Conservation (phyloP, 2,329 filamentous ascomycete genomes). For the Nothopassalora personata region DNA sequence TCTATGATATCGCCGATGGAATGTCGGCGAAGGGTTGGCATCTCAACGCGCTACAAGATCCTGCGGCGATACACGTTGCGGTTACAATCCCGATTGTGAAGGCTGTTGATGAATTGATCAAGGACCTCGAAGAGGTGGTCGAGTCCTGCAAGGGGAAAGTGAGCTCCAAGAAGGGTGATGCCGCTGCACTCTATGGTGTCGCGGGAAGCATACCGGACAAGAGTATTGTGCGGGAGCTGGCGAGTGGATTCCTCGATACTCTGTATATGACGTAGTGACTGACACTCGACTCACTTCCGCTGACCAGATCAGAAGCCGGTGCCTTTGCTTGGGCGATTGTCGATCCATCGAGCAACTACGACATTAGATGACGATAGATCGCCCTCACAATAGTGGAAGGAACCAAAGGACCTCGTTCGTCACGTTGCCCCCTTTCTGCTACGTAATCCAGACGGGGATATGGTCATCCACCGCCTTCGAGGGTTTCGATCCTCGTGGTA, state of each 20-base stretch:
- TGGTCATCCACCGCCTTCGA: no score
- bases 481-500: no score
- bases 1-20: conserved; percentile 89
- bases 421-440: no score
- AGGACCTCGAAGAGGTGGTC: conserved; percentile 58
- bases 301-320: no score
- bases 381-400: no score
- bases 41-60: conserved; percentile 86
- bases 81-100: conserved; percentile 82
- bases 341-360: no score
- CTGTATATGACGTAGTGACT: conserved; percentile 39
- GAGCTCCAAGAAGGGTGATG: conserved; percentile 63
- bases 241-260: conserved; percentile 85
- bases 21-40: conserved; percentile 88
- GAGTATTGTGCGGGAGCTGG: conserved; percentile 84
- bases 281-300: not conserved
- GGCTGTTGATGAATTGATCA: conserved; percentile 72
- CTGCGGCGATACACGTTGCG: conserved; percentile 87
- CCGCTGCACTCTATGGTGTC: conserved; percentile 87
- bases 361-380: no score
- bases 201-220: conserved; percentile 94
- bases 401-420: no score
- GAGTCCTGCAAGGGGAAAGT: conserved; percentile 71
- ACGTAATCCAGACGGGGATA: no score
- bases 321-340: no score